These are phyloP conservation scores for Solanum okadae DNA, from an alignment of 257 asterid genomes.

Conservation along the genomic window DNA sequence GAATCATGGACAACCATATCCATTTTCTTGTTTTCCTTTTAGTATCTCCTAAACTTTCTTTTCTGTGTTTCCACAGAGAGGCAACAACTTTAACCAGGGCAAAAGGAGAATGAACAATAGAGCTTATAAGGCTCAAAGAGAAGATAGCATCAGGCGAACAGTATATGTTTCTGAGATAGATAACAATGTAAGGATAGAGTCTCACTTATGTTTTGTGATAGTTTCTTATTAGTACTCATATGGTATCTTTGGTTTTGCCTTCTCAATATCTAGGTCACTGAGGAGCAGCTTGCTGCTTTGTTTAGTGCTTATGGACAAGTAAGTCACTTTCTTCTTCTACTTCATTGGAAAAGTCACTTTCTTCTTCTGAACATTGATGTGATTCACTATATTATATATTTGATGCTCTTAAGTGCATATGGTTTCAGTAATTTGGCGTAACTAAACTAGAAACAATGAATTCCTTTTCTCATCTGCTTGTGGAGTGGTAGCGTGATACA, in stretches of 20 bases:
- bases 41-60: neutral
- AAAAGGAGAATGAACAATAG: constrained; percentile 59
- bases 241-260: constrained; percentile 2
- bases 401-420: neutral
- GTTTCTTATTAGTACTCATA: constrained; percentile 5
- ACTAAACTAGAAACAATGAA: neutral
- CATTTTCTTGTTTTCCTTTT: neutral
- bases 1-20: neutral
- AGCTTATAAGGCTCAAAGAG: constrained; percentile 81
- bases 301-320: constrained; percentile 84
- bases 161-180: constrained; percentile 88
- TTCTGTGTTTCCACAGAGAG: constrained; percentile 43
- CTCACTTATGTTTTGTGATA: neutral
- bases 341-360: constrained; percentile 16
- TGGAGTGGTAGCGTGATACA: neutral
- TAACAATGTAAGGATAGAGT: constrained; percentile 44
- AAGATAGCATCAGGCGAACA: constrained; percentile 82
- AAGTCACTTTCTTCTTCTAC: constrained; percentile 18
- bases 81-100: constrained; percentile 49
- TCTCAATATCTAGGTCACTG: constrained; percentile 48
- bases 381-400: neutral
- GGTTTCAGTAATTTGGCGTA: neutral
- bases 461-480: neutral
- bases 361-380: neutral
- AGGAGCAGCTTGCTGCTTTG: constrained; percentile 84